Evolutionary conservation across 257 asterid genomes (phyloP).

Genomic region (Gentiana macrophylla): DNA sequence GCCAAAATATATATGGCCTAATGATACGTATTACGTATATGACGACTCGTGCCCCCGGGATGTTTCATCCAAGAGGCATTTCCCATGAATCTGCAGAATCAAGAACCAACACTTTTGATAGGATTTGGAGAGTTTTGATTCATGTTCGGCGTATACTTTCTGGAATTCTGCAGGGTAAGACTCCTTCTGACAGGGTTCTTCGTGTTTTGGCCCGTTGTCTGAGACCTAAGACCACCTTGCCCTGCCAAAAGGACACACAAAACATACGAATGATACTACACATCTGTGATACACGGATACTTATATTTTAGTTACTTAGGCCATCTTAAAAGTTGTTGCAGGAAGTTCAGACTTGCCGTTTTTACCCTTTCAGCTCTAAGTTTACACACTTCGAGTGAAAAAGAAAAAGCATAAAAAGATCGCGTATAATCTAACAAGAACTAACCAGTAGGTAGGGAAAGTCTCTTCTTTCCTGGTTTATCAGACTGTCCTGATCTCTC

Average conservation of each 20-base stretch:
- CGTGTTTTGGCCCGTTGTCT: slow-evolving; percentile 30
- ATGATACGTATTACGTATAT: too few species aligned
- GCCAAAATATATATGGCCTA: too few species aligned
- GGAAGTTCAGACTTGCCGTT: too few species aligned
- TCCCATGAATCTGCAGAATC: too few species aligned
- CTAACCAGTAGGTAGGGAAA: slow-evolving; percentile 78
- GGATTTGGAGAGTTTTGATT: slow-evolving; percentile 31
- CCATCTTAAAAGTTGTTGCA: too few species aligned
- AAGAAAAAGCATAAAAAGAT: slow-evolving; percentile 18
- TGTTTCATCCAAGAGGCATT: background rate
- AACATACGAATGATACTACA: too few species aligned
- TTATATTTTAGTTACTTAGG: too few species aligned
- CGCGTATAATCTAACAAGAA: background rate
- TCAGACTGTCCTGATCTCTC: slow-evolving; percentile 56
- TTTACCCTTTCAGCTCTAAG: too few species aligned
- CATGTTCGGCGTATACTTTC: slow-evolving; percentile 32
- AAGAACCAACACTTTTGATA: slow-evolving; percentile 19
- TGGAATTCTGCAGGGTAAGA: slow-evolving; percentile 28
- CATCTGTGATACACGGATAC: too few species aligned
- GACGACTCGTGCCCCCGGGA: too few species aligned
- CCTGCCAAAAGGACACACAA: slow-evolving; percentile 33
- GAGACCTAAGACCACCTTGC: slow-evolving; percentile 33
- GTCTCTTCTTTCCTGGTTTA: slow-evolving; percentile 66
- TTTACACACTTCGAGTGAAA: background rate
- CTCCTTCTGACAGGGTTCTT: slow-evolving; percentile 38